phyloP scores from a whole-genome alignment of 108 stramenopile genomes.

The Halocafeteria seosinensis region DNA sequence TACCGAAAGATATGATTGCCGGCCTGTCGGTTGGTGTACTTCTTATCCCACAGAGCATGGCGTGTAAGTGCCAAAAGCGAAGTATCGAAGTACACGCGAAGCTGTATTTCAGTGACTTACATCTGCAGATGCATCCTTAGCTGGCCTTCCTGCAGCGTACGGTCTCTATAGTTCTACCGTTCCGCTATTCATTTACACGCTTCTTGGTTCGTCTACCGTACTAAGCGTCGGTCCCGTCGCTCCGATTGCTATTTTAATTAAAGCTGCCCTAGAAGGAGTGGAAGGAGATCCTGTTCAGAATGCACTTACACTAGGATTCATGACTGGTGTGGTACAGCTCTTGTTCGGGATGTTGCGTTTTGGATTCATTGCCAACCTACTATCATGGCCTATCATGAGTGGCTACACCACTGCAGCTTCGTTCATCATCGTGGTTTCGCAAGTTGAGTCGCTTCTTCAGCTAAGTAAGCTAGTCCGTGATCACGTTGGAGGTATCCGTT shows the following conservation, averaged over 20 bases:
- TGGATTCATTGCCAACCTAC: constrained; percentile 55
- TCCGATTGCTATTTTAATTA: constrained; percentile 25
- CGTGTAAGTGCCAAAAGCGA: too few relatives aligned
- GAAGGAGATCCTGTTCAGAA: constrained; percentile 1
- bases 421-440: constrained; percentile 58
- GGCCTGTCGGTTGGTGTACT: constrained; percentile 42
- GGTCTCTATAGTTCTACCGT: constrained; percentile 63
- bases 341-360: constrained; percentile 30
- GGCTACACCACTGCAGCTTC: constrained; percentile 68
- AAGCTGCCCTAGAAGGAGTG: background rate
- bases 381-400: constrained; percentile 57
- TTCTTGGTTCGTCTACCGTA: constrained; percentile 57
- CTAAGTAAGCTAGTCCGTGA: too few relatives aligned
- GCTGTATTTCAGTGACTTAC: too few relatives aligned
- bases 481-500: too few relatives aligned
- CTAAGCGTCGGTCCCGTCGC: constrained; percentile 63
- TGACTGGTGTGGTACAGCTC: constrained; percentile 36
- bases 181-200: constrained; percentile 53
- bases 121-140: constrained; percentile 67
- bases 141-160: constrained; percentile 60
- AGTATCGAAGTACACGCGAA: too few relatives aligned
- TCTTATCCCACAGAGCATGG: constrained; percentile 64
- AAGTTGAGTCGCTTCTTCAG: constrained; percentile 60
- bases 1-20: constrained; percentile 1
- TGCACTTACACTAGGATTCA: constrained; percentile 35